phyloP scores from a whole-genome alignment of 192 early-diverging fungal genomes.

The Coemansia sp. region DNA sequence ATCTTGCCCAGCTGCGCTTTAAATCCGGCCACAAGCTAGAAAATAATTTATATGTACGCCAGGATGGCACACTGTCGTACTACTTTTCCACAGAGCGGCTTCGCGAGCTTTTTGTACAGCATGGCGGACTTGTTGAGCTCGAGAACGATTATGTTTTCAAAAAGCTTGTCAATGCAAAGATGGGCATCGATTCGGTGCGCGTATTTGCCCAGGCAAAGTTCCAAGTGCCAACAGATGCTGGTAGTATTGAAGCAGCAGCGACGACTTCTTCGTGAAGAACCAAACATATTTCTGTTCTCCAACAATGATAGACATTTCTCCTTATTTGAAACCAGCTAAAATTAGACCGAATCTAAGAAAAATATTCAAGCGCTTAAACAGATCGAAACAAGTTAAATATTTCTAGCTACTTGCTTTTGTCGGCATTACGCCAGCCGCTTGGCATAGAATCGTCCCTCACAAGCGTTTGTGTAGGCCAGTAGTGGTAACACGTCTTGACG shows the following conservation, averaged over 20 bases:
- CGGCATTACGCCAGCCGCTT: constrained; percentile 52
- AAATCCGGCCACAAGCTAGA: constrained; percentile 87
- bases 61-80: constrained; percentile 93
- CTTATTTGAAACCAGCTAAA: no score
- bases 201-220: constrained; percentile 79
- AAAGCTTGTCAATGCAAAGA: constrained; percentile 68
- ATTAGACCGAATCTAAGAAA: no score
- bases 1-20: constrained; percentile 95
- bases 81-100: constrained; percentile 79
- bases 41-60: constrained; percentile 95
- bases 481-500: constrained; percentile 72
- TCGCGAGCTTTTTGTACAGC: constrained; percentile 60
- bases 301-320: neutral
- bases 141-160: constrained; percentile 66
- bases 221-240: constrained; percentile 53
- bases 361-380: no score
- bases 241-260: no score
- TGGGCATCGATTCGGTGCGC: constrained; percentile 66
- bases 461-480: constrained; percentile 68
- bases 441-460: constrained; percentile 42
- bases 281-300: neutral
- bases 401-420: neutral
- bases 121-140: constrained; percentile 59
- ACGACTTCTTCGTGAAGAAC: neutral
- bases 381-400: no score